phyloP scores from a whole-genome alignment of 441 rosid species.

The Arabidopsis lyrata region DNA sequence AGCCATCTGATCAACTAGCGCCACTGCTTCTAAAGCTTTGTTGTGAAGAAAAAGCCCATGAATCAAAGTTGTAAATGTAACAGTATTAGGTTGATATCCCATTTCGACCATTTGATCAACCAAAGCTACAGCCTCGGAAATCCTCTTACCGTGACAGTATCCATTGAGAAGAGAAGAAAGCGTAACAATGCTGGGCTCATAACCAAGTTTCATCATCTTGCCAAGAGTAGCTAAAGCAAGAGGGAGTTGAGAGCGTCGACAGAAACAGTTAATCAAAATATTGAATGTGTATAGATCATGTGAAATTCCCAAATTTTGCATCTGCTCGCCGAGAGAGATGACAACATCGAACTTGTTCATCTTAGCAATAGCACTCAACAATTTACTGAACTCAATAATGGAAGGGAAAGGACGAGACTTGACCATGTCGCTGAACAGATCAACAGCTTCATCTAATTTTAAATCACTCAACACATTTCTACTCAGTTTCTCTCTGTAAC shows the following conservation, averaged over 20 bases:
- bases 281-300: neutral
- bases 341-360: slow-evolving; percentile 14
- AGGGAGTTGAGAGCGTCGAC: neutral
- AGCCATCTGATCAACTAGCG: slow-evolving; percentile 11
- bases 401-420: neutral
- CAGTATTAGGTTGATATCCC: neutral
- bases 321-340: neutral
- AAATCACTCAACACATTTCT: neutral
- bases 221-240: neutral
- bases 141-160: neutral
- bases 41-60: slow-evolving; percentile 1
- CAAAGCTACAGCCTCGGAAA: neutral
- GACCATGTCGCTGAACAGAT: neutral
- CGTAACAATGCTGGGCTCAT: neutral
- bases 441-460: neutral
- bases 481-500: neutral
- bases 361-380: neutral
- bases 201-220: slow-evolving; percentile 13
- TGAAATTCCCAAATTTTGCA: neutral
- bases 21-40: neutral
- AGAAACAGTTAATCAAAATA: slow-evolving; percentile 1
- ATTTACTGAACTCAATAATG: neutral
- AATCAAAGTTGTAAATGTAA: neutral
- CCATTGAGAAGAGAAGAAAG: neutral
- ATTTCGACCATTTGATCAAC: slow-evolving; percentile 10